Base-by-base conservation (phyloP, 192 early-diverging fungal species). In the Coemansia sp. region DNA sequence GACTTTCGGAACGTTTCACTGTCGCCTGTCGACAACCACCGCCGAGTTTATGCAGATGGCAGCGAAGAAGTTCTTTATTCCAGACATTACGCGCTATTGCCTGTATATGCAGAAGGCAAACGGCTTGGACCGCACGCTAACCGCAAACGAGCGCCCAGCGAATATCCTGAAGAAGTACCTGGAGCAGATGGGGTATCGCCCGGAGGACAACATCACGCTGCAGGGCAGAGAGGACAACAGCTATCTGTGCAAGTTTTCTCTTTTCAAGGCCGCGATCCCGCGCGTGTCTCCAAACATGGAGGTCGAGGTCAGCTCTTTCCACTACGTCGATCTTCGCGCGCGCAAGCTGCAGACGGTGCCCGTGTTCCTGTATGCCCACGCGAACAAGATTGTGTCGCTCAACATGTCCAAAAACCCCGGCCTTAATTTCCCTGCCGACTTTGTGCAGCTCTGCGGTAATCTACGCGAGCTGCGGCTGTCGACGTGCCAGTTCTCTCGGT, bases 141-240 rank as follows among this genome's bases (percentile, higher is more conserved):
- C 64, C 19, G 64, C 86, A 1, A 72, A 81, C 30, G 93, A 95
- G 68, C 82, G 83, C 6, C 93, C 93, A 7, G 78, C 88, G 6
- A 72, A 85, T 29, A 85, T 95, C 18, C 86, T 93, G 53, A 87
- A 88, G 50, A 84, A 69, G 55, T 78, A 85, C 20, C 69, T 95
- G 48, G 83, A 91, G 65, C 86, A 90, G 69, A 85, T 90, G 61
- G 93, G 93, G 20, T 93, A 95, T 60, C 83, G 83, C 13, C 84
- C 84, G 23, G 72, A 84, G 45, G 92, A 95, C 71, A 86, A 85
- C 61, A 81, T 94, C 9, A 88, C 91, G 50, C 81, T 89, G 28
- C 75, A 92, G 22, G 90, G 90, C 4, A 78, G 92, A 51, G 92
- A 94, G 59, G 91, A 94, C 66, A 92, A 91, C 75, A 91, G 89